Evolutionary conservation across 2,329 filamentous ascomycete genomes (phyloP).

Genomic region (Xylariaceae sp.): DNA sequence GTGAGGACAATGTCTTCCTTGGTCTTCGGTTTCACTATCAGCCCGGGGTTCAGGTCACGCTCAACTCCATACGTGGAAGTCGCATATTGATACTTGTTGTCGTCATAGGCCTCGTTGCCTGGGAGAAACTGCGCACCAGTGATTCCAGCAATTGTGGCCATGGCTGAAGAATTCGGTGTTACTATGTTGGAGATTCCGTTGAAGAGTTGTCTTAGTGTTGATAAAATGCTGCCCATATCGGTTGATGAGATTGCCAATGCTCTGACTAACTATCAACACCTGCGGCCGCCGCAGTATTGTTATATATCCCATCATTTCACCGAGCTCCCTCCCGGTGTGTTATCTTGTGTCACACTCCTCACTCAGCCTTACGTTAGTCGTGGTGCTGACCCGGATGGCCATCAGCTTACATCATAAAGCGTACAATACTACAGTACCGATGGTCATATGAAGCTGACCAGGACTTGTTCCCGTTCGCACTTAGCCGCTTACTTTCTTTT

Average conservation of each 20-base stretch:
- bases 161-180: slow-evolving; percentile 6
- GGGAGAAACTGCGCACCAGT: slow-evolving; percentile 34
- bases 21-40: slow-evolving; percentile 51
- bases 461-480: background rate
- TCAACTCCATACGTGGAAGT: slow-evolving; percentile 49
- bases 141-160: slow-evolving; percentile 36
- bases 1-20: slow-evolving; percentile 50
- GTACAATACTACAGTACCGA: background rate
- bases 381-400: slow-evolving; percentile 4
- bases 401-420: slow-evolving; percentile 26
- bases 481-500: background rate
- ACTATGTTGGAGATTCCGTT: background rate
- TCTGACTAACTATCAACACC: background rate
- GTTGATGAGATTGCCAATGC: background rate
- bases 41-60: slow-evolving; percentile 50
- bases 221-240: slow-evolving; percentile 17
- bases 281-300: background rate
- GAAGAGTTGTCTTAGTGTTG: slow-evolving; percentile 14
- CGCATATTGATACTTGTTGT: slow-evolving; percentile 51
- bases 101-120: slow-evolving; percentile 32
- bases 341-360: background rate
- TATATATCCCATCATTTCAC: slow-evolving; percentile 15
- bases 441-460: slow-evolving; percentile 12
- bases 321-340: background rate
- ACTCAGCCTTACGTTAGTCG: slow-evolving; percentile 8